Evolutionary conservation across 768 basidiomycete species (phyloP).

Genomic region (Naganishia onofrii): DNA sequence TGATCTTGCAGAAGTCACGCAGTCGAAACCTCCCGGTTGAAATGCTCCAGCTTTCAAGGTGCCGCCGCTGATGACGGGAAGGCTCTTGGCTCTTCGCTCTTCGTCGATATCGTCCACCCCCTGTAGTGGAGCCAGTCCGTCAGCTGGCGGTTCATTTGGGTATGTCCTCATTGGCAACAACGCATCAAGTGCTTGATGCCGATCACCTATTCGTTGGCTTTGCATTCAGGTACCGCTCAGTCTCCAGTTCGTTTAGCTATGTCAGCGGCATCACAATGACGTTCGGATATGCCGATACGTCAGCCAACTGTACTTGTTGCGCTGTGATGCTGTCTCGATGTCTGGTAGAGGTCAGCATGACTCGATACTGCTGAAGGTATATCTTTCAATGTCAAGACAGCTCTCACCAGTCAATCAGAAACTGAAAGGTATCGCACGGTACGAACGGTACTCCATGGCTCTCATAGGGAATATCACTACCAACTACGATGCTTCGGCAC

Average conservation of each 20-base stretch:
- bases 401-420: background rate
- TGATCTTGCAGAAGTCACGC: no score
- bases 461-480: constrained; percentile 27
- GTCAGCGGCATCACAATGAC: background rate
- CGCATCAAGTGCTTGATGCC: no score
- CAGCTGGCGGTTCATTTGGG: no score
- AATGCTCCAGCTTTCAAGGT: no score
- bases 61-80: no score
- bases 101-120: no score
- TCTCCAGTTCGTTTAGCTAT: background rate
- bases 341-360: background rate
- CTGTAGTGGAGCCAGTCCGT: no score
- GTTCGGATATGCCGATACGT: background rate
- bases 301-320: background rate
- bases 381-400: background rate
- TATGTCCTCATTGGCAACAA: no score
- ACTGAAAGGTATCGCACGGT: background rate
- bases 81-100: no score
- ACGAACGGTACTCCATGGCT: constrained; percentile 17
- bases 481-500: constrained; percentile 23
- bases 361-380: background rate
- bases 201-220: background rate
- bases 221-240: background rate
- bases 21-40: no score
- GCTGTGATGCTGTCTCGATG: background rate